Base-by-base conservation (phyloP, 2,329 filamentous ascomycete genomes). In the Trichoderma harzianum region DNA sequence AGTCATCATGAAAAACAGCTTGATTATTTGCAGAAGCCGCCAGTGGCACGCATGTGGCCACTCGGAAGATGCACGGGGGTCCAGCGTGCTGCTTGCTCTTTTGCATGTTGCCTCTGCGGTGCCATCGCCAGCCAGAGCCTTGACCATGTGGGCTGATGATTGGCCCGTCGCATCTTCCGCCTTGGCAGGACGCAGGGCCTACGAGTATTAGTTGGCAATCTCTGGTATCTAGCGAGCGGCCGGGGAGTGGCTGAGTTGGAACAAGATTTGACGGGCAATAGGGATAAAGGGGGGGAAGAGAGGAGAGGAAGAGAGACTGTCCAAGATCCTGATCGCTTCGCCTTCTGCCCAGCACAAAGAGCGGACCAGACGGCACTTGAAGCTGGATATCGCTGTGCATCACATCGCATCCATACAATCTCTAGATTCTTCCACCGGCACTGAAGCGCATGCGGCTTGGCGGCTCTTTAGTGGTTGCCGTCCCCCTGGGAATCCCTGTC, bases 131-230 rank as follows among this genome's bases (percentile, higher is more conserved):
- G 57, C 70, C 70, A 72, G 43, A 63, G 70, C 39, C 63, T 63
- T 28, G 70, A 34, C 63, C 79, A 80, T 80, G 79, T 80, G 79
- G 63, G 55, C 32, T 68, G 72, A 72, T 75, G 74, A 76, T 76
- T 75, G 75, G 75, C 55, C 71, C 39, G 21, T 53, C 60, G 55
- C 30, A 65, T 55, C 34, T 39, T 65, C 60, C 26, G 58, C 30
- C 34, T 60, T 34, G 55, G 55, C 51, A 57, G 8, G 21, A 34
- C 39, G 53, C 66, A 69, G 66, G 66, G 66, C 39, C 39, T 60
- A 26, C 16, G 10, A 34, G 16, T 21, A 26, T 39, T 47, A 60
- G 36, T 24, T 11, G 14, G 32, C 12, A 39, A 47, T 63, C 26
- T 43, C 8, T 34, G 43, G 39, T 24, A 53, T n/a, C 39, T 28